Conservation (phyloP, 192 early-diverging fungal species). For the Chytriomyces hyalinus region DNA sequence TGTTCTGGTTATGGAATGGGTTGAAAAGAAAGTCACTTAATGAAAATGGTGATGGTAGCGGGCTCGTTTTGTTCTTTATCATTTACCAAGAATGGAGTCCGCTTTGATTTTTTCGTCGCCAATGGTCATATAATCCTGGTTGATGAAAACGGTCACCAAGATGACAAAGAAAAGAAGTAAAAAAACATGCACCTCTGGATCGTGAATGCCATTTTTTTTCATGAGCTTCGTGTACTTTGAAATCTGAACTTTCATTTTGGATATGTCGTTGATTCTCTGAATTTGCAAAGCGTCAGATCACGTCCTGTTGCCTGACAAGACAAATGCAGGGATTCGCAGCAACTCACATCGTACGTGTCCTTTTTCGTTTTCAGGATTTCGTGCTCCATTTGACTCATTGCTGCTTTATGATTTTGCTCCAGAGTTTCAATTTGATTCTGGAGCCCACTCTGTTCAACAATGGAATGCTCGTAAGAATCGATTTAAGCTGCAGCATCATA, state of each 20-base stretch:
- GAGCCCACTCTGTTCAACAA: background rate
- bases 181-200: slow-evolving; percentile 15
- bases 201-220: slow-evolving; percentile 31
- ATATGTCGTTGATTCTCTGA: slow-evolving; percentile 24
- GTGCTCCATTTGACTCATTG: slow-evolving; percentile 21
- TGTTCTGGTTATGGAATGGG: slow-evolving; percentile 16
- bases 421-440: background rate
- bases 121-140: slow-evolving; percentile 25
- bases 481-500: background rate
- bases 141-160: background rate
- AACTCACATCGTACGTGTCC: slow-evolving; percentile 27
- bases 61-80: background rate
- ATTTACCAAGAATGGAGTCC: slow-evolving; percentile 17
- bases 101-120: slow-evolving; percentile 40
- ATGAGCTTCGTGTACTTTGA: slow-evolving; percentile 31
- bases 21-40: background rate
- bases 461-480: background rate
- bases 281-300: background rate
- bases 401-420: slow-evolving; percentile 6
- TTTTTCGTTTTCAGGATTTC: slow-evolving; percentile 32
- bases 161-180: background rate
- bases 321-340: background rate
- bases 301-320: too few species aligned
- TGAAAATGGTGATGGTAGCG: background rate
- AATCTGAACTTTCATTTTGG: slow-evolving; percentile 24